Percentiles rank a stretch among this genome's conserved stretches.
Conservation (phyloP, 441 rosid species). For the Populus hybrid region DNA sequence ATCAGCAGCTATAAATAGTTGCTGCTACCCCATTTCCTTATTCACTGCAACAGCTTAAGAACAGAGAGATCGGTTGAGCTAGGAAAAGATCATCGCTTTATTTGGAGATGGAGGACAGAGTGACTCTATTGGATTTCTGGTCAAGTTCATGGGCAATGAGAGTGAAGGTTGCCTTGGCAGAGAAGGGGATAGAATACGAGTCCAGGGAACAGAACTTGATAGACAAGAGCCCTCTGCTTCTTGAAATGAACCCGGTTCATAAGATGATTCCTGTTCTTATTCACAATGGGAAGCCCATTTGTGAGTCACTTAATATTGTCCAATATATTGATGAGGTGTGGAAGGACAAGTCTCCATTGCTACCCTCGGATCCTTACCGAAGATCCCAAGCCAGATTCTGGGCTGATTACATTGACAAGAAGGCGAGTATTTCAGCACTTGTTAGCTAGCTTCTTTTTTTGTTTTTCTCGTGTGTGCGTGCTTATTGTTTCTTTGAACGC, state of each 20-base stretch:
- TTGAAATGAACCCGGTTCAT: constrained; percentile 9
- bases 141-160: constrained; percentile 6
- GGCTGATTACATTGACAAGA: constrained; percentile 7
- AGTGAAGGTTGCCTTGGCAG: constrained; percentile 15
- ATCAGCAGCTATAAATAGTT: not conserved
- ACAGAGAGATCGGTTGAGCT: not conserved
- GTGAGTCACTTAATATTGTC: not conserved
- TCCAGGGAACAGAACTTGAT: constrained; percentile 4
- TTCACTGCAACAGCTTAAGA: not conserved
- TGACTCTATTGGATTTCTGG: constrained; percentile 1
- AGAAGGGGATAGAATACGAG: constrained; percentile 16
- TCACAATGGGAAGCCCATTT: not conserved
- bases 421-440: not conserved
- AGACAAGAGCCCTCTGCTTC: constrained; percentile 16
- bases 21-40: not conserved
- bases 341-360: constrained; percentile 4
- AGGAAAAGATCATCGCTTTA: not conserved
- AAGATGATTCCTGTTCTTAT: constrained; percentile 7
- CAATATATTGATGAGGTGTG: constrained; percentile 17
- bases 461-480: not conserved
- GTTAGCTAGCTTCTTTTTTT: too few species aligned
- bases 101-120: not conserved
- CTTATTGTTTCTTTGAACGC: not conserved
- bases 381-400: constrained; percentile 1
- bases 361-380: not conserved